phyloP scores from a whole-genome alignment of 768 basidiomycete species.

The Amanita pseudoporphyria region DNA sequence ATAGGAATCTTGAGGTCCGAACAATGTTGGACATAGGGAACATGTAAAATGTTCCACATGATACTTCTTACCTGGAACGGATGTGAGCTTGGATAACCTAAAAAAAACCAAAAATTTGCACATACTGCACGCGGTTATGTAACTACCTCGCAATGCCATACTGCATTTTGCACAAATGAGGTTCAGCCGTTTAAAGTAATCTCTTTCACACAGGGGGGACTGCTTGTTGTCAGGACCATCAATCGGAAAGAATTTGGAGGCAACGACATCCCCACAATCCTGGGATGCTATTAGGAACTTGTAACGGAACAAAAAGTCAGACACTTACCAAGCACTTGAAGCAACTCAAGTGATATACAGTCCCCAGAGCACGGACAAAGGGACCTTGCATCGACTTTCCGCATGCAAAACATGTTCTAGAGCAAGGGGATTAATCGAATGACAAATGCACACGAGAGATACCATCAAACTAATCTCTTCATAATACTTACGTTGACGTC shows the following conservation, averaged over 20 bases:
- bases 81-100: constrained; percentile 4
- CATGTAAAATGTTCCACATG: constrained; percentile 99
- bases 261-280: constrained; percentile 96
- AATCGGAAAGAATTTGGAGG: constrained; percentile 98
- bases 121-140: constrained; percentile 97
- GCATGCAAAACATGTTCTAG: constrained; percentile 68
- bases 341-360: constrained; percentile 94
- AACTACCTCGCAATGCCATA: constrained; percentile 89
- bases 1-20: constrained; percentile 97
- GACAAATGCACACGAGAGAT: constrained; percentile 5
- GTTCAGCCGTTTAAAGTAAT: constrained; percentile 94
- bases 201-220: constrained; percentile 94
- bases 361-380: constrained; percentile 90
- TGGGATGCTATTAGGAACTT: constrained; percentile 21
- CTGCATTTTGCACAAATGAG: constrained; percentile 96
- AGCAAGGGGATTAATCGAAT: constrained; percentile 17
- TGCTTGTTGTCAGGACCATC: constrained; percentile 86
- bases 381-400: constrained; percentile 85
- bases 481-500: constrained; percentile 47
- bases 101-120: constrained; percentile 10
- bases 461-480: background rate
- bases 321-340: constrained; percentile 90
- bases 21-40: constrained; percentile 90
- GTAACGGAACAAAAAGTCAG: constrained; percentile 3
- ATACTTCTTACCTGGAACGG: constrained; percentile 81